Base-by-base conservation (phyloP, 2,329 filamentous ascomycete species). In the Trichoderma brevicompactum region DNA sequence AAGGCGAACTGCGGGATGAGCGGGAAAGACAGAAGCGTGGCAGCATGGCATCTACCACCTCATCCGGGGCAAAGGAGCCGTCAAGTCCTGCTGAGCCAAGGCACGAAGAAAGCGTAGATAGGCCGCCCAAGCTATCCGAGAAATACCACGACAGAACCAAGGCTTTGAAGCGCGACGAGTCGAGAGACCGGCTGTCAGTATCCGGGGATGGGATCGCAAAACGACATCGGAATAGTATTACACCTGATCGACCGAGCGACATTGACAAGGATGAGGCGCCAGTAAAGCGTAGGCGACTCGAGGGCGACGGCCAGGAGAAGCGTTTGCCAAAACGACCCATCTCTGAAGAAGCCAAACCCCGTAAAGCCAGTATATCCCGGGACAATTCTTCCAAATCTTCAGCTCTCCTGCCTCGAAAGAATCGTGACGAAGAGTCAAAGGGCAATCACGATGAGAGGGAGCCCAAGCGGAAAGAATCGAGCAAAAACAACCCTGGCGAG, bases 101-200 rank as follows among this genome's bases (percentile, higher is more conserved):
- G 60, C 75, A 77, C 36, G 84, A 87, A 6, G 84, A 87, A 7
- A 23, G 49, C 15, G 62, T 72, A 8, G 85, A 87, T 17, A 85
- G 83, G 71, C 69, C 78, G 71, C 69, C 78, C 19, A 80, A 81
- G 64, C 68, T 76, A 46, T 79, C 80, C 1, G 85, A 88, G 67
- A 87, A 83, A 66, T 83, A 86, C 64, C 83, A 86, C 64, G 85
- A 88, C 68, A 80, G 85, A 60, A 84, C 86, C 23, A 87, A 88
- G 70, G 83, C 85, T 17, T 74, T 88, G 12, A 89, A 87, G 72
- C 80, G 85, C 65, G 86, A 89, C 67, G 85, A 87, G 68, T 86
- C 85, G 3, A 82, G 81, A 60, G 87, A 89, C 66, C 79, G 82
- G 36, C 73, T 83, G 12, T 80, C 81, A 8, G 78, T 82, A 52